Conservation (phyloP, 192 early-diverging fungal species). For the Coemansia sp. region DNA sequence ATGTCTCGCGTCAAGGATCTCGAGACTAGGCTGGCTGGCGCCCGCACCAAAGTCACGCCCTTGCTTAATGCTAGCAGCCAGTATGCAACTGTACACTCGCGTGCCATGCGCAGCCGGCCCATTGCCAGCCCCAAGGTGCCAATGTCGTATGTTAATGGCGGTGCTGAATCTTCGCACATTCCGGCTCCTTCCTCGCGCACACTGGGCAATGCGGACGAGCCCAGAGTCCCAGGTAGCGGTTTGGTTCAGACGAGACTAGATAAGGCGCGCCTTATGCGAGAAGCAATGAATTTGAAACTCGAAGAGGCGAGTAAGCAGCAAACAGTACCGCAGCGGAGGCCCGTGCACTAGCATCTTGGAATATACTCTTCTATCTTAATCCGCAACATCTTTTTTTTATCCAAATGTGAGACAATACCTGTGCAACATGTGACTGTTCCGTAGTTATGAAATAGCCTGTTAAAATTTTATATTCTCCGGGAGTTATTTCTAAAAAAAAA, state of each 20-base stretch:
- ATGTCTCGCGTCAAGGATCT: slow-evolving; percentile 77
- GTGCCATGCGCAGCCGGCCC: slow-evolving; percentile 36
- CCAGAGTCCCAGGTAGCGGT: slow-evolving; percentile 16
- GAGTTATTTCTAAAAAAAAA: not conserved
- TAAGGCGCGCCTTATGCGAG: slow-evolving; percentile 33
- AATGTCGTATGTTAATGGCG: slow-evolving; percentile 11
- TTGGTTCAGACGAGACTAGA: slow-evolving; percentile 38
- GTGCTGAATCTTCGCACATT: slow-evolving; percentile 15
- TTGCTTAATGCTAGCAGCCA: slow-evolving; percentile 57
- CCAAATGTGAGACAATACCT: not conserved
- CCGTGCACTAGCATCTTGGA: not conserved
- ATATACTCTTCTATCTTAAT: not conserved
- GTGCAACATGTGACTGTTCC: not conserved
- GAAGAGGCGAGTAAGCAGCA: slow-evolving; percentile 32
- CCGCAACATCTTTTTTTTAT: not conserved
- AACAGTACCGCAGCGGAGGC: slow-evolving; percentile 45
- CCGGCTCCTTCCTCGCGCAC: slow-evolving; percentile 23
- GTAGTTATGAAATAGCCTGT: not conserved
- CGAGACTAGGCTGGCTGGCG: slow-evolving; percentile 74
- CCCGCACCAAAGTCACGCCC: slow-evolving; percentile 76
- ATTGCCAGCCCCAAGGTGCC: slow-evolving; percentile 45
- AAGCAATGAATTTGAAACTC: slow-evolving; percentile 28
- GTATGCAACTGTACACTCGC: slow-evolving; percentile 50
- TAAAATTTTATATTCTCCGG: not conserved
- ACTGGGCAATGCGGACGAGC: slow-evolving; percentile 17